Conservation (phyloP, 179 eudicot species). For the Heliamphora pulchella region DNA sequence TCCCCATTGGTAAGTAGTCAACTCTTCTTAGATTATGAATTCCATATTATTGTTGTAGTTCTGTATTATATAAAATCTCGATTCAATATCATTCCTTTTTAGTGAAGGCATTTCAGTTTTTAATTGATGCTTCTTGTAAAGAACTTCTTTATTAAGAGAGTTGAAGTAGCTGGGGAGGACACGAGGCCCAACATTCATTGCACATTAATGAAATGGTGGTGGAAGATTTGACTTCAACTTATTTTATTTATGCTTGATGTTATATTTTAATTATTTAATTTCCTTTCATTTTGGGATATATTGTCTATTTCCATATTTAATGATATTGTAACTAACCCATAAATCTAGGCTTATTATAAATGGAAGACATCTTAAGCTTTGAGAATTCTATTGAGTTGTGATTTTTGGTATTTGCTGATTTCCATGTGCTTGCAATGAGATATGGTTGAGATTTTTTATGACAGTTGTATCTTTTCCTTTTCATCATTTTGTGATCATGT, state of each 20-base stretch:
- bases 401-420: not conserved
- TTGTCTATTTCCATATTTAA: too few species aligned
- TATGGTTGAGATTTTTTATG: not conserved
- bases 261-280: too few species aligned
- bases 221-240: too few species aligned
- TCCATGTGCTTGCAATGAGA: not conserved
- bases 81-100: not conserved
- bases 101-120: not conserved
- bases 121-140: constrained; percentile 1
- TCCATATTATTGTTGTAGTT: not conserved
- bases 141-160: not conserved
- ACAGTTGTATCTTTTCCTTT: not conserved
- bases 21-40: not conserved
- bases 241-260: too few species aligned
- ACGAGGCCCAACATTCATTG: too few species aligned
- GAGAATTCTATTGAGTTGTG: too few species aligned
- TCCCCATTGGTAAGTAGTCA: not conserved
- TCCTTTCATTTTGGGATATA: too few species aligned
- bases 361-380: too few species aligned
- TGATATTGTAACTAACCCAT: too few species aligned
- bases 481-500: not conserved
- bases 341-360: too few species aligned
- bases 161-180: too few species aligned
- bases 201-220: too few species aligned
- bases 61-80: not conserved